Evolutionary conservation across 2,329 filamentous ascomycete genomes (phyloP).

Genomic region (Fusarium equiseti): DNA sequence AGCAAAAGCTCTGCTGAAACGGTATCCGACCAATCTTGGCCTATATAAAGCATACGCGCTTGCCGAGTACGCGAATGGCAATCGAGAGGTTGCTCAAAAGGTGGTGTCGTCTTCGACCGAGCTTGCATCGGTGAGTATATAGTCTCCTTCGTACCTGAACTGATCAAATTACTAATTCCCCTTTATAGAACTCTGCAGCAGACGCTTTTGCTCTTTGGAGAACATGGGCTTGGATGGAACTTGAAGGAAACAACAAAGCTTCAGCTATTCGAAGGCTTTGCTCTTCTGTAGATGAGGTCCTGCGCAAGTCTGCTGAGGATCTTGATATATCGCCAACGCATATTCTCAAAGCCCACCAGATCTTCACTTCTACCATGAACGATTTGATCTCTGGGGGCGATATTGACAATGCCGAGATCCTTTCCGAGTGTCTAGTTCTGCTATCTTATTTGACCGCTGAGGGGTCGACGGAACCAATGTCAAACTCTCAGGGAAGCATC

Average conservation of each 20-base stretch:
- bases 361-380: constrained; percentile 66
- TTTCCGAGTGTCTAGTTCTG: constrained; percentile 73
- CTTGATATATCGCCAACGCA: constrained; percentile 51
- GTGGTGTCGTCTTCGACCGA: constrained; percentile 75
- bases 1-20: constrained; percentile 80
- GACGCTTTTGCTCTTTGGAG: constrained; percentile 63
- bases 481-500: constrained; percentile 66
- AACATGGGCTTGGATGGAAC: constrained; percentile 76
- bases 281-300: constrained; percentile 51
- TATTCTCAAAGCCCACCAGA: constrained; percentile 66
- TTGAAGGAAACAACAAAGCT: constrained; percentile 57
- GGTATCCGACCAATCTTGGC: constrained; percentile 69
- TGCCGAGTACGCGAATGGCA: constrained; percentile 72
- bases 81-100: constrained; percentile 68
- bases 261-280: constrained; percentile 57
- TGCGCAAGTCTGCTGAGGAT: constrained; percentile 29
- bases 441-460: constrained; percentile 72
- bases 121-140: constrained; percentile 49
- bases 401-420: constrained; percentile 62
- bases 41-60: constrained; percentile 86
- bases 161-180: constrained; percentile 12
- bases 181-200: constrained; percentile 33
- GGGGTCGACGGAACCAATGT: constrained; percentile 58
- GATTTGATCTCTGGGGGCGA: constrained; percentile 66
- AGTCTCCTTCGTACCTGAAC: fast-evolving